Percentiles rank a stretch among this genome's conserved stretches.
These are phyloP conservation scores for Arabidopsis hybrid DNA, from an alignment of 441 rosid species.

Conservation along the genomic window DNA sequence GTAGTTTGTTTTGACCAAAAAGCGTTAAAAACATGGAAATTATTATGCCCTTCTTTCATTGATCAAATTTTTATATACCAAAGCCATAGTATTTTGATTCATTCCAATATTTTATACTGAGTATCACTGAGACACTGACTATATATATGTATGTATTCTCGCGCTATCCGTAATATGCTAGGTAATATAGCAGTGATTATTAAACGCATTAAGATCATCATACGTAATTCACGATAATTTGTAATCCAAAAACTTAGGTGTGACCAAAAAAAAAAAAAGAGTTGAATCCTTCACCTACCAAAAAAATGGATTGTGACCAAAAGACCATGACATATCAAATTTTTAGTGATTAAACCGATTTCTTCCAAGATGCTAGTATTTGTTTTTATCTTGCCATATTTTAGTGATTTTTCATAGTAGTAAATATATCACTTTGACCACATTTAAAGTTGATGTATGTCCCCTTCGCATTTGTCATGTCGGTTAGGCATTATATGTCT, in stretches of 20 bases:
- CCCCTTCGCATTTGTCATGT: conserved; percentile 45
- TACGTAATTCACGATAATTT: background rate
- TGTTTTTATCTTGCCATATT: background rate
- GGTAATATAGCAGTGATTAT: too few relatives aligned
- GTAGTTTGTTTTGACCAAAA: conserved; percentile 30
- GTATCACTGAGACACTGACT: too few relatives aligned
- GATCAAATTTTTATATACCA: background rate
- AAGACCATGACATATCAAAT: background rate
- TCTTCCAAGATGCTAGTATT: background rate
- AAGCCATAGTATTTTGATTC: conserved; percentile 1
- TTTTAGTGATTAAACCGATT: background rate
- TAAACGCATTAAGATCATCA: background rate
- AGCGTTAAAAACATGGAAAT: conserved; percentile 23
- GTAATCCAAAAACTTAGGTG: conserved; percentile 3
- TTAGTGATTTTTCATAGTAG: background rate
- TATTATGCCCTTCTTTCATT: conserved; percentile 7
- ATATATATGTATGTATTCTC: too few relatives aligned
- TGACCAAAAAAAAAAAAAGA: background rate
- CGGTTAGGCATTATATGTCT: conserved; percentile 42
- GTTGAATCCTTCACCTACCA: conserved; percentile 20
- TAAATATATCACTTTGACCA: conserved; percentile 32
- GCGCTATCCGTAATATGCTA: too few relatives aligned
- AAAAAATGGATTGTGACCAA: conserved; percentile 1
- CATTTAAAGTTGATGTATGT: conserved; percentile 42
- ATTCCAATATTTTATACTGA: background rate